Conservation (phyloP, 371 early-diverging fungal species). For the Lichtheimia ornata region DNA sequence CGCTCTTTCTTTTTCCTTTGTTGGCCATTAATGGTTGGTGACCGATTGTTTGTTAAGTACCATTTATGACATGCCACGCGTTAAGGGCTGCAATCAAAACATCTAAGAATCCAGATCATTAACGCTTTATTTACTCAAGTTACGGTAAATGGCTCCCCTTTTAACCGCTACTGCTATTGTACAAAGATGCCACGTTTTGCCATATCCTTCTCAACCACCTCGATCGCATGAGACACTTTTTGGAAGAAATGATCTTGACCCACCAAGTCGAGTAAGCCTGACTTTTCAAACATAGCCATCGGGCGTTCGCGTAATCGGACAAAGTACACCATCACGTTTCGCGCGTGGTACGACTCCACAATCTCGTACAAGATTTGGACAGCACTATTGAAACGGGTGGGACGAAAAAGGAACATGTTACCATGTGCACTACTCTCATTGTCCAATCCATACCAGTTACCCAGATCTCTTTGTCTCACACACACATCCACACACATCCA, state of each 20-base stretch:
- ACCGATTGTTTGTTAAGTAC: too few species aligned
- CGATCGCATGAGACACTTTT: slow-evolving; percentile 66
- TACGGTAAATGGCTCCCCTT: too few species aligned
- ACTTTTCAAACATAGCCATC: slow-evolving; percentile 64
- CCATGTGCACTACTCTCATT: too few species aligned
- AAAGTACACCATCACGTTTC: slow-evolving; percentile 81
- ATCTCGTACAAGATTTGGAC: slow-evolving; percentile 87
- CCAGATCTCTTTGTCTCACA: too few species aligned
- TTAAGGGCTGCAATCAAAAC: too few species aligned
- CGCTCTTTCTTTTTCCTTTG: too few species aligned
- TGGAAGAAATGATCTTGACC: slow-evolving; percentile 67
- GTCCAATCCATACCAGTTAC: too few species aligned
- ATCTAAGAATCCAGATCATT: too few species aligned
- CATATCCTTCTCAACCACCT: slow-evolving; percentile 55
- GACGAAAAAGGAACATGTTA: not conserved
- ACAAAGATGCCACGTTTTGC: slow-evolving; percentile 15
- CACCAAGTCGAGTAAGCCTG: slow-evolving; percentile 67
- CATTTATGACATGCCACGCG: too few species aligned
- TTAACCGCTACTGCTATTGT: not conserved
- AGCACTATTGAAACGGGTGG: slow-evolving; percentile 54
- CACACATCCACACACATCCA: too few species aligned
- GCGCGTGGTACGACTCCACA: slow-evolving; percentile 77
- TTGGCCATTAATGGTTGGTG: too few species aligned
- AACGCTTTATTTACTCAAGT: too few species aligned
- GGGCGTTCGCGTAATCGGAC: slow-evolving; percentile 77